Conservation (phyloP, 1,284 basidiomycete genomes). For the Sporisorium exsertum region DNA sequence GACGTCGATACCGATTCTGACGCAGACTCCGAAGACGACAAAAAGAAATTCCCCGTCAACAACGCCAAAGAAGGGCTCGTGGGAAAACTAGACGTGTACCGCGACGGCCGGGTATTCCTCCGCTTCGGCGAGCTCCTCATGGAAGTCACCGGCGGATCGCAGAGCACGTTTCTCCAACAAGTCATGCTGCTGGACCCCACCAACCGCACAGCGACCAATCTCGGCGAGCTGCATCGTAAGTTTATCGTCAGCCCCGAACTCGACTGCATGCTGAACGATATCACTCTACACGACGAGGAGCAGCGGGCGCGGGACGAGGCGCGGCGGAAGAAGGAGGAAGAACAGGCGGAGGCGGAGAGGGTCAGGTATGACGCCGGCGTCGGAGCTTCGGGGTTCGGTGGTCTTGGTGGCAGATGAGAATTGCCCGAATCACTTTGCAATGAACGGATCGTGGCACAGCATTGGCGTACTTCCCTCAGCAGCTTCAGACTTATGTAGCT, state of each 20-base stretch:
- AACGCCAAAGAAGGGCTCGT: constrained; percentile 54
- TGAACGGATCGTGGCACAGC: neutral
- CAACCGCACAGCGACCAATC: constrained; percentile 76
- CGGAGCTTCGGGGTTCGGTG: constrained; percentile 9
- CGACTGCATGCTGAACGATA: constrained; percentile 78
- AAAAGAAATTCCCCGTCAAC: constrained; percentile 20
- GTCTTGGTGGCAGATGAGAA: neutral
- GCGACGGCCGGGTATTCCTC: constrained; percentile 62
- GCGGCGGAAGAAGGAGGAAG: constrained; percentile 15
- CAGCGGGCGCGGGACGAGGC: constrained; percentile 15
- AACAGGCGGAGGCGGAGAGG: constrained; percentile 27
- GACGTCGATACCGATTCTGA: constrained; percentile 21
- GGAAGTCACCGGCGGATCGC: constrained; percentile 79
- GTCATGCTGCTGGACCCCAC: constrained; percentile 79
- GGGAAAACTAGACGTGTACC: constrained; percentile 61
- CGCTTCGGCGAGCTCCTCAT: constrained; percentile 61
- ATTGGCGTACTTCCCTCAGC: neutral
- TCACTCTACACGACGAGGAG: constrained; percentile 36
- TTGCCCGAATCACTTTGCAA: no score
- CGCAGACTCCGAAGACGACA: constrained; percentile 21
- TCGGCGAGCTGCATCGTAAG: constrained; percentile 86
- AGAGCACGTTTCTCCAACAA: constrained; percentile 89
- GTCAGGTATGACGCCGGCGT: constrained; percentile 29
- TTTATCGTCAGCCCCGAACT: constrained; percentile 89
- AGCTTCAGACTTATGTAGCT: neutral